Evolutionary conservation across 2,329 filamentous ascomycete species (phyloP), one percentile per base, ranked within the genome.

Genomic region (Dactylellina sp.): DNA sequence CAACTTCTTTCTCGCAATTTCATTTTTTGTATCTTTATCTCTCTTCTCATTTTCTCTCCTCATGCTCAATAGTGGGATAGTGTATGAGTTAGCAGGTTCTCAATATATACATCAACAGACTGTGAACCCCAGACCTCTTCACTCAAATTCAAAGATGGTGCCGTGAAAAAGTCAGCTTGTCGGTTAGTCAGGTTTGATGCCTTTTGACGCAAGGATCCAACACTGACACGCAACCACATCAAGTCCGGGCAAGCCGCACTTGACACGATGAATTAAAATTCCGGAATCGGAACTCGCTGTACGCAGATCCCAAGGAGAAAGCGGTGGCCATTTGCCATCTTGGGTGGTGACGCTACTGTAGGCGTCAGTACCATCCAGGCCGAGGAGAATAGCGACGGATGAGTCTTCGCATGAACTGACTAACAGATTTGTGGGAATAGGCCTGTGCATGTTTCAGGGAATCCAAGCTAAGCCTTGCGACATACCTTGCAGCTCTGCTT

Each of bases 401-500:
- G 46, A 50, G 46, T 50, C 46, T 50, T 50, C 44, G 44, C 44
- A 47, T 25, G 9, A 9, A 53, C 28, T 53, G 49, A 53, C 49
- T 53, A 53, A 53, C 49, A 35, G 25, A 16, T n/a, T n/a, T 52
- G 47, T 32, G 11, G 39, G 39, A 18, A 32, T 40, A 12, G 56
- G 18, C 47, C 24, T 32, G 37, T 64, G 60, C 60, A 52, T 57
- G 53, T 59, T 66, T 65, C 62, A 65, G 62, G 62, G 44, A 57
- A 57, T 56, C 39, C 44, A 62, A 71, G 59, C 66, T 71, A 64
- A 71, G 66, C 66, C 66, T 71, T 64, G 66, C 66, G 59, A 35
- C 66, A 32, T 50, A 64, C 66, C 59, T 71, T 71, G 66, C 66
- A 37, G 42, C 44, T 49, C 25, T 49, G 16, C 16, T 44, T 57